These are phyloP conservation scores for Clarireedia paspali DNA, from an alignment of 2,329 filamentous ascomycete species.

Conservation along the genomic window DNA sequence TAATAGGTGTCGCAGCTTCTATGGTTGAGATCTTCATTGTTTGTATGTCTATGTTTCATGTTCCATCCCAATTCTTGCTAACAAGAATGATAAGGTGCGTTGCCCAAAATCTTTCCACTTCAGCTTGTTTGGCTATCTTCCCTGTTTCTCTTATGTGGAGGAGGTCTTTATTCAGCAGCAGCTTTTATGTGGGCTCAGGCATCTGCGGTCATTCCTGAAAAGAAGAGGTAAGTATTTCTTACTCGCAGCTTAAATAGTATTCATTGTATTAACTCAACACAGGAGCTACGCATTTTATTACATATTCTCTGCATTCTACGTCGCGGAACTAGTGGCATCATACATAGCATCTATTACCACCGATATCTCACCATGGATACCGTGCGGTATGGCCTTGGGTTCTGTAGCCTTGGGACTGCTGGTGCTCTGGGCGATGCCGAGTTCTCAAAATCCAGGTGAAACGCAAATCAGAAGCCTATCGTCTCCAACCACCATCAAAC, in stretches of 20 bases:
- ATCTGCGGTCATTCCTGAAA: conserved; percentile 21
- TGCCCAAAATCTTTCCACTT: conserved; percentile 21
- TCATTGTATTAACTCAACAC: background rate
- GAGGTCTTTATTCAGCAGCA: conserved; percentile 25
- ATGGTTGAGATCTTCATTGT: conserved; percentile 23
- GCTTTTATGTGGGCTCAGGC: conserved; percentile 29
- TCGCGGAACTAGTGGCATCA: conserved; percentile 26
- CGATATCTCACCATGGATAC: conserved; percentile 28
- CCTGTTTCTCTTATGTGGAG: conserved; percentile 23
- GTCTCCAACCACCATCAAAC: background rate
- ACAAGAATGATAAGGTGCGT: conserved; percentile 19
- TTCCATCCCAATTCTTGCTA: background rate
- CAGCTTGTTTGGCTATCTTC: conserved; percentile 27
- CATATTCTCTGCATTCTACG: conserved; percentile 28
- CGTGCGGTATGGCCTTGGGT: conserved; percentile 21
- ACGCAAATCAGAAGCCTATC: background rate
- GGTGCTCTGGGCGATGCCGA: conserved; percentile 20
- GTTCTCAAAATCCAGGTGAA: background rate
- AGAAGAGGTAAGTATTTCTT: conserved; percentile 16
- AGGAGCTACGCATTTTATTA: conserved; percentile 28
- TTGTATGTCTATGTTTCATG: conserved; percentile 18
- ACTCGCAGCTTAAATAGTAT: background rate
- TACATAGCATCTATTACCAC: conserved; percentile 23
- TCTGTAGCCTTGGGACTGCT: conserved; percentile 18
- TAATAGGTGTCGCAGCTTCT: conserved; percentile 21